These are phyloP conservation scores for Populus hybrid DNA, from an alignment of 441 rosid species.

Conservation along the genomic window DNA sequence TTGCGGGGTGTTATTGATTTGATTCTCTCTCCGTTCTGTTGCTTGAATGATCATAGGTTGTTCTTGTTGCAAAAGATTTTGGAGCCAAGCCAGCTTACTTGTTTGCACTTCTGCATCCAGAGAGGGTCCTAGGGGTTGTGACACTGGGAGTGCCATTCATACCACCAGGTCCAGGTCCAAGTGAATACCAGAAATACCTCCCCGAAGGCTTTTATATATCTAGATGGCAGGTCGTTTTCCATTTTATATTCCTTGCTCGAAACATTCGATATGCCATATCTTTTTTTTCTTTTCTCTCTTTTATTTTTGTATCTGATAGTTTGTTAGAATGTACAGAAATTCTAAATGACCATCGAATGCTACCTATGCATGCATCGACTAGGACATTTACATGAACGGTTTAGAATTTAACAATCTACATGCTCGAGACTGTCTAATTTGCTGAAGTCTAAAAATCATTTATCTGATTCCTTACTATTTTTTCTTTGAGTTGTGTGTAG, in stretches of 20 bases:
- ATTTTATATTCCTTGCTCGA: background rate
- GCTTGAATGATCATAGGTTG: slow-evolving; percentile 6
- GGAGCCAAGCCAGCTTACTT: slow-evolving; percentile 28
- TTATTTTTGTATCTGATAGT: background rate
- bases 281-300: background rate
- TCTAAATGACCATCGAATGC: background rate
- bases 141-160: slow-evolving; percentile 34
- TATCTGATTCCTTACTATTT: background rate
- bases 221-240: slow-evolving; percentile 10
- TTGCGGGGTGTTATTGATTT: background rate
- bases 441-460: background rate
- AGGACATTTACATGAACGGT: background rate
- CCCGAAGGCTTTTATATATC: slow-evolving; percentile 9
- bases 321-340: background rate
- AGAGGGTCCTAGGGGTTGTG: slow-evolving; percentile 8
- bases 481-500: background rate
- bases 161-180: background rate
- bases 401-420: background rate
- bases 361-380: too few relatives aligned
- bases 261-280: too few relatives aligned
- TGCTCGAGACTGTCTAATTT: background rate
- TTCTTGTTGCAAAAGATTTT: slow-evolving; percentile 40
- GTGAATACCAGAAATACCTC: background rate
- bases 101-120: slow-evolving; percentile 1
- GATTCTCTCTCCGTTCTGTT: background rate